Percentiles rank a stretch among this genome's conserved stretches.
Conservation (phyloP, 2,329 filamentous ascomycete genomes). For the Aspergillus bombycis region DNA sequence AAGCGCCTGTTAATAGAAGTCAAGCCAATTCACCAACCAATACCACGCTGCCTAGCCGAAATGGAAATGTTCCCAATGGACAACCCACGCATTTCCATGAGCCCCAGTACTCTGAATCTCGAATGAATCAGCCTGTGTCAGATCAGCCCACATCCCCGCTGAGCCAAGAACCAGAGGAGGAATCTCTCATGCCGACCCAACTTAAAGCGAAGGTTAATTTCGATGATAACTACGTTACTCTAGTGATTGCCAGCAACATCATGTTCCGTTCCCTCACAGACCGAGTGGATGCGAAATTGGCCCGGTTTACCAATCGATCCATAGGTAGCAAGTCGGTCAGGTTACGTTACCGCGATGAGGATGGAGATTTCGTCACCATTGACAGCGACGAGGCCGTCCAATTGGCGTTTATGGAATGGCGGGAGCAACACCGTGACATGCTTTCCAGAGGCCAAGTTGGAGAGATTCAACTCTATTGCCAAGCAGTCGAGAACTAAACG, state of each 20-base stretch:
- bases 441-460: constrained; percentile 71
- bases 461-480: constrained; percentile 87
- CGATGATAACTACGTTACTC: constrained; percentile 86
- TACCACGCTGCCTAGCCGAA: constrained; percentile 65
- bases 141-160: constrained; percentile 40
- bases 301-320: constrained; percentile 79
- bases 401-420: constrained; percentile 93
- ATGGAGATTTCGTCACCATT: constrained; percentile 90
- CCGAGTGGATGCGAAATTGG: constrained; percentile 92
- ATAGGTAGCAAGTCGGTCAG: constrained; percentile 82
- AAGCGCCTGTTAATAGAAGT: constrained; percentile 70
- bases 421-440: constrained; percentile 69
- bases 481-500: constrained; percentile 52
- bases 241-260: constrained; percentile 96
- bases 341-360: constrained; percentile 87
- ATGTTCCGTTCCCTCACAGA: constrained; percentile 92
- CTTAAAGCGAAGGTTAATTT: constrained; percentile 96
- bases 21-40: constrained; percentile 78
- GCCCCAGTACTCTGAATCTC: constrained; percentile 40
- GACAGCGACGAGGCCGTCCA: constrained; percentile 96
- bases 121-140: constrained; percentile 29
- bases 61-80: constrained; percentile 64
- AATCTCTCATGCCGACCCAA: constrained; percentile 67
- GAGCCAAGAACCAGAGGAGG: constrained; percentile 36
- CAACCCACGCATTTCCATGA: constrained; percentile 55